A percentile compares a stretch with the other conserved stretches of the same genome.
Evolutionary conservation across 176 grass and related monocot species (phyloP).

Genomic region (Thinopyrum elongatum): DNA sequence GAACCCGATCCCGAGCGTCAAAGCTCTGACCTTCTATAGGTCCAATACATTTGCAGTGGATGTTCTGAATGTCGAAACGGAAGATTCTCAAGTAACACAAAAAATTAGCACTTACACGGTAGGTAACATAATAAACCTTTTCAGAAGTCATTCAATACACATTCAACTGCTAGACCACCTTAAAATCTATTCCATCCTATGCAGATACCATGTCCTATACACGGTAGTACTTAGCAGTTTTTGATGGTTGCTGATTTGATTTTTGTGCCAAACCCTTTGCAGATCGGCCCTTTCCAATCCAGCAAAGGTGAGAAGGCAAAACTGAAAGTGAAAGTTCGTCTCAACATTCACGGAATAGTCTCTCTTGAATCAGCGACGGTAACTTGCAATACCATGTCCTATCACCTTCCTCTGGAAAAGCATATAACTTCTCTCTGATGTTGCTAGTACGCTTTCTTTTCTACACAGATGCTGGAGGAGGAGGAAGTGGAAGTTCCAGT

Average conservation of each 20-base stretch:
- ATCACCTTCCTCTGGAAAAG: neutral
- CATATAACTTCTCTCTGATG: neutral
- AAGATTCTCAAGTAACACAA: conserved; percentile 24
- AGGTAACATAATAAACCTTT: neutral
- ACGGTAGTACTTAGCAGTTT: neutral
- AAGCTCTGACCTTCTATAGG: conserved; percentile 59
- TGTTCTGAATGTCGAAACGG: conserved; percentile 39
- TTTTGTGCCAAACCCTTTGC: conserved; percentile 13
- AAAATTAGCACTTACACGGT: conserved; percentile 80
- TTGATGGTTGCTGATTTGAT: neutral
- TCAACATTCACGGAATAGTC: conserved; percentile 79
- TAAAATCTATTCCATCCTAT: neutral
- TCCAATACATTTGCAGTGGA: conserved; percentile 69
- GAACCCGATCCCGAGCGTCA: conserved; percentile 57
- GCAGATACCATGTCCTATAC: too few species aligned
- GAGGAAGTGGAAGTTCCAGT: conserved; percentile 76
- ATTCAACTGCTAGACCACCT: neutral
- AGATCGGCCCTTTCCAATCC: conserved; percentile 86
- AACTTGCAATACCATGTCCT: conserved; percentile 12
- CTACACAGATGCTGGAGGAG: conserved; percentile 80
- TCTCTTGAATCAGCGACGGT: conserved; percentile 66
- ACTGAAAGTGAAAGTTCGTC: conserved; percentile 70
- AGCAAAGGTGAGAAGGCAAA: conserved; percentile 65
- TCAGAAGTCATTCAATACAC: neutral
- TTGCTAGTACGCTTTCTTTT: conserved; percentile 2